A percentile compares a stretch with the other conserved stretches of the same genome.
phyloP scores from a whole-genome alignment of 169 alveolate genomes.

The Eimeria zaria region DNA sequence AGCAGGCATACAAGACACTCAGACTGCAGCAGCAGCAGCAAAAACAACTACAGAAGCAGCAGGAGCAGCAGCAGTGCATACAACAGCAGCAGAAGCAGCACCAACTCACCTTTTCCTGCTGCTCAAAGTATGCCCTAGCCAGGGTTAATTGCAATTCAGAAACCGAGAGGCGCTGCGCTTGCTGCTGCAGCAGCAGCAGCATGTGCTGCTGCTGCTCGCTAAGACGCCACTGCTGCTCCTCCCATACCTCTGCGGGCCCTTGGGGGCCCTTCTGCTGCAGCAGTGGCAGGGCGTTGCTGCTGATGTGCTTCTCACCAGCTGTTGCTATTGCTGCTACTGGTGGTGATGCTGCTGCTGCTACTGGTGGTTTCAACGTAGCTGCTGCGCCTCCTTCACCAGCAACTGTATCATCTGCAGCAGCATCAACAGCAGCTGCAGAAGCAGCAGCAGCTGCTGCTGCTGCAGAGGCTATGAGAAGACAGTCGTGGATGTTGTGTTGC shows the following conservation, averaged over 20 bases:
- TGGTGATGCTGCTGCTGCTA: background rate
- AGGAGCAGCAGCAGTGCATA: background rate
- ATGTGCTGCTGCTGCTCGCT: constrained; percentile 38
- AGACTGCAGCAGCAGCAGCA: background rate
- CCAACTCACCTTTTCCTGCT: constrained; percentile 21
- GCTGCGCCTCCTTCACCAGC: constrained; percentile 4
- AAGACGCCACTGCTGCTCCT: constrained; percentile 52
- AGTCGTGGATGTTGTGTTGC: constrained; percentile 17
- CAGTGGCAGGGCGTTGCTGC: constrained; percentile 23
- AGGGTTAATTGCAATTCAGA: constrained; percentile 1
- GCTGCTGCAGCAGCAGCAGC: constrained; percentile 47
- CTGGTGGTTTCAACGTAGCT: too few relatives aligned
- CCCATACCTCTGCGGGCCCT: background rate
- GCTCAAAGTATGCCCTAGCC: constrained; percentile 18
- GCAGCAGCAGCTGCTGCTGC: constrained; percentile 65
- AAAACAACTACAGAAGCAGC: constrained; percentile 13
- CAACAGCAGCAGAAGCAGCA: too few relatives aligned
- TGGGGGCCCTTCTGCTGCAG: constrained; percentile 49
- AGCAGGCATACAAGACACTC: background rate
- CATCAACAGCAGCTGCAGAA: background rate
- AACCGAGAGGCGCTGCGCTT: background rate
- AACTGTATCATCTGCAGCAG: too few relatives aligned
- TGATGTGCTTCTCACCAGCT: background rate
- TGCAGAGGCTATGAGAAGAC: constrained; percentile 25
- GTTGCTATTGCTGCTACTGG: constrained; percentile 39